phyloP scores from a whole-genome alignment of 2,329 filamentous ascomycete species.

The Trichoderma sp. region DNA sequence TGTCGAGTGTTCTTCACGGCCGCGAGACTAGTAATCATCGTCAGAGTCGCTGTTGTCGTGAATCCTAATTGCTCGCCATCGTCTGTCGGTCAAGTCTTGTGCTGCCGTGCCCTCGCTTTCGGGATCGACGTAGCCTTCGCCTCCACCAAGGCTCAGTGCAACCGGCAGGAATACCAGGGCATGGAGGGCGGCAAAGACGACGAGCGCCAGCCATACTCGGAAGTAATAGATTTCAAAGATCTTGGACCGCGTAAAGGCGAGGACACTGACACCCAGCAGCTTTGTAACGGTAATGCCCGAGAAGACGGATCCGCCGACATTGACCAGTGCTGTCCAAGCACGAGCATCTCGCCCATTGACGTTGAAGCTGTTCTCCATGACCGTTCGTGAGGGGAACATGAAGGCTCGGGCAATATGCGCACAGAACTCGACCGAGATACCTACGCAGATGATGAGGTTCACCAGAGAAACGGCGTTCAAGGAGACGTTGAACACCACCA shows the following conservation, averaged over 20 bases:
- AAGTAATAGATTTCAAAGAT: constrained; percentile 99
- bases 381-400: constrained; percentile 82
- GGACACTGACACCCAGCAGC: constrained; percentile 83
- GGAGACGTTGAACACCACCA: constrained; percentile 85
- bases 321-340: constrained; percentile 90
- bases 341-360: constrained; percentile 83
- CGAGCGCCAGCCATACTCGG: constrained; percentile 89
- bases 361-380: constrained; percentile 75
- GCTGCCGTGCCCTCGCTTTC: constrained; percentile 87
- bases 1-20: neutral
- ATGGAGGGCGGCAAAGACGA: constrained; percentile 85
- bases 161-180: constrained; percentile 91
- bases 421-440: constrained; percentile 96
- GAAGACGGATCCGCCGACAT: constrained; percentile 92
- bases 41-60: constrained; percentile 77
- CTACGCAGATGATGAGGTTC: constrained; percentile 95
- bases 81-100: constrained; percentile 78
- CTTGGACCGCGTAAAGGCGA: constrained; percentile 94
- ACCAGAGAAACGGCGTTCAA: constrained; percentile 95
- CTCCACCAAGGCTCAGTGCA: constrained; percentile 80
- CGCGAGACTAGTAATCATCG: constrained; percentile 49
- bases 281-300: constrained; percentile 97
- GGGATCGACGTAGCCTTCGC: constrained; percentile 83
- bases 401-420: constrained; percentile 95
- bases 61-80: constrained; percentile 75